Evolutionary conservation across 2,329 filamentous ascomycete species (phyloP).

Genomic region (Exophiala spinifera): DNA sequence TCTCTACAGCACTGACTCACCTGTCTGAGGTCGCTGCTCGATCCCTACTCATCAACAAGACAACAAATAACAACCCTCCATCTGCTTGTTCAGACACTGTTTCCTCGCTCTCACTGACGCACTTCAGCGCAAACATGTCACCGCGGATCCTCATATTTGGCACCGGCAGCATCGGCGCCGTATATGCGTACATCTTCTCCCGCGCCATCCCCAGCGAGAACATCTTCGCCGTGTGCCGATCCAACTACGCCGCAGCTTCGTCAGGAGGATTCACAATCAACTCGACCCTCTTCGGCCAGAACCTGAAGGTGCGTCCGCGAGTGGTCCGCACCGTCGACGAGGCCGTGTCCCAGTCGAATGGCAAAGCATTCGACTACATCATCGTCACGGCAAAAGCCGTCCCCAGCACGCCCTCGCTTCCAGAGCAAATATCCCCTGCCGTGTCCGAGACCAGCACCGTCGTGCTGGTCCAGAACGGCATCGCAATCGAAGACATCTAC

Average conservation of each 20-base stretch:
- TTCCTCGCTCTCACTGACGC: not conserved
- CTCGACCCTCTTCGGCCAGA: slow-evolving; percentile 29
- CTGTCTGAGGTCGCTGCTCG: too few species aligned
- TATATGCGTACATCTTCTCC: slow-evolving; percentile 33
- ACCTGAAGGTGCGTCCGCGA: slow-evolving; percentile 28
- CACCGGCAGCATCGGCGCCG: slow-evolving; percentile 34
- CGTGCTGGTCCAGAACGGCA: slow-evolving; percentile 61
- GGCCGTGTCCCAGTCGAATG: slow-evolving; percentile 15
- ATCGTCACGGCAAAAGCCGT: slow-evolving; percentile 48
- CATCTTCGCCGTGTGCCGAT: slow-evolving; percentile 35
- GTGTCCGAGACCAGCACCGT: slow-evolving; percentile 47
- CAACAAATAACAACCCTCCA: too few species aligned
- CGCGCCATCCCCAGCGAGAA: slow-evolving; percentile 26
- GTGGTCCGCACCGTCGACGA: slow-evolving; percentile 27
- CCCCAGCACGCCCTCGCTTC: slow-evolving; percentile 37
- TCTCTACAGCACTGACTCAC: not conserved
- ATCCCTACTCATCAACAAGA: not conserved
- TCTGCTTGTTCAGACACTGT: not conserved
- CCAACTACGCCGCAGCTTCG: slow-evolving; percentile 32
- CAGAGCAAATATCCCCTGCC: slow-evolving; percentile 39
- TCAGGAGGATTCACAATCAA: slow-evolving; percentile 31
- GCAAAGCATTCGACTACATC: slow-evolving; percentile 45
- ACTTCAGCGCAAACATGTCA: slow-evolving; percentile 11
- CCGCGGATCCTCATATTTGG: slow-evolving; percentile 35
- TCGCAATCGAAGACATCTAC: slow-evolving; percentile 59